Evolutionary conservation across 2,329 filamentous ascomycete genomes (phyloP), one percentile per base, ranked within the genome.

Genomic region (Exophiala spinifera): DNA sequence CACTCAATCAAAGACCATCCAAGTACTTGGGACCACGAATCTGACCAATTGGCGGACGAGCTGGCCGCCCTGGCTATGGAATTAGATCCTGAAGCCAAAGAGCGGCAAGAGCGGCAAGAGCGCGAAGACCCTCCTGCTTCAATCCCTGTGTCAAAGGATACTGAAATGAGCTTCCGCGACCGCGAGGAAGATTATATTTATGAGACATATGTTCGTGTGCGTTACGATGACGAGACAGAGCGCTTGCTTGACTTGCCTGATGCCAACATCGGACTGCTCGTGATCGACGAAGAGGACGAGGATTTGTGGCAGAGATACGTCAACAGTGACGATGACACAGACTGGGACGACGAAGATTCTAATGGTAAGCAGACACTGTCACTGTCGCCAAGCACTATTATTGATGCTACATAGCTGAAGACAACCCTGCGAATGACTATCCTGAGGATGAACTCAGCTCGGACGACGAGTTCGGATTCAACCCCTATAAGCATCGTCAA

Each of bases 341-440:
- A 77, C 43, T 82, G 77, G 70, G 76, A 82, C 58, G 81, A 76
- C 31, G 83, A 85, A 55, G 82, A 85, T 60, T 81, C 81, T 34
- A 85, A 86, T 65, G 80, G 76, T 78, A 65, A 63, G 68, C 42
- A 15, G 37, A 34, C 28, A 5, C 17, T 20, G 17, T 20, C 13
- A 13, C 34, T 45, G 19, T 25, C 17, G 11, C 40, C 5, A 51
- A 17, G 51, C 33, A 37, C n/a, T 20, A 39, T 17, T 19, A 10
- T 52, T 19, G 40, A 47, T 56, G 23, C 56, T 43, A 31, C 39
- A 17, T 7, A 77, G 76, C 76, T 28, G 76, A 78, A 60, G 74
- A 77, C 55, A 74, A 76, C 58, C 75, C 75, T 21, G 72, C 73
- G 45, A 78, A 78, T 61, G 76, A 78, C 57, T 78, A 78, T 59